Conservation (phyloP, 768 basidiomycete genomes). For the Mycena epipterygia region DNA sequence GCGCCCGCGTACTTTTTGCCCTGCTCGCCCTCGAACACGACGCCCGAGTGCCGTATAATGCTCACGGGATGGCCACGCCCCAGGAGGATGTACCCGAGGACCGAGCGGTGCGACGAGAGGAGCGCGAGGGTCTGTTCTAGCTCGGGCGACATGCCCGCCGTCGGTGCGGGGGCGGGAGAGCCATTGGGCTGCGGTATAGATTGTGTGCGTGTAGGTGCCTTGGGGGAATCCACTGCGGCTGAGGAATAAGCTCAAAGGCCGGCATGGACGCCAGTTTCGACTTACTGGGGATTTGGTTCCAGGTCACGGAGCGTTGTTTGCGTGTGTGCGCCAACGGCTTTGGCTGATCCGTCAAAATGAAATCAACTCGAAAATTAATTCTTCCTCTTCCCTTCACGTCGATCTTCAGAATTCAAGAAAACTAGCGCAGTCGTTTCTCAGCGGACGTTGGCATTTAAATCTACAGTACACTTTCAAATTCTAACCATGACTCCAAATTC, state of each 20-base stretch:
- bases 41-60: conserved; percentile 89
- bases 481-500: not conserved
- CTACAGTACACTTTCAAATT: not conserved
- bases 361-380: too few species aligned
- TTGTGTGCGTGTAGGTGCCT: conserved; percentile 8
- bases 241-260: conserved; percentile 26
- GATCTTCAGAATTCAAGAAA: too few species aligned
- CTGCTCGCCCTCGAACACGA: conserved; percentile 88
- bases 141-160: conserved; percentile 72
- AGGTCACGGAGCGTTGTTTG: not conserved
- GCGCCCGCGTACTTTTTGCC: conserved; percentile 82
- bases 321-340: too few species aligned
- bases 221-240: conserved; percentile 33
- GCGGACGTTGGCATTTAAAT: too few species aligned
- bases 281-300: conserved; percentile 24
- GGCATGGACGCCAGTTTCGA: not conserved
- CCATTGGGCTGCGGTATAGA: conserved; percentile 24
- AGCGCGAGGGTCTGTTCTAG: conserved; percentile 84
- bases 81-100: conserved; percentile 89
- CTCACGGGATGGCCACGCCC: conserved; percentile 79
- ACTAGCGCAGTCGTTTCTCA: too few species aligned
- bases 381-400: too few species aligned
- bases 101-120: conserved; percentile 85
- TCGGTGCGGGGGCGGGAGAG: conserved; percentile 9
- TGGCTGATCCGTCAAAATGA: too few species aligned